These are phyloP conservation scores for Cladophialophora immunda DNA, from an alignment of 2,329 filamentous ascomycete genomes.

Conservation along the genomic window DNA sequence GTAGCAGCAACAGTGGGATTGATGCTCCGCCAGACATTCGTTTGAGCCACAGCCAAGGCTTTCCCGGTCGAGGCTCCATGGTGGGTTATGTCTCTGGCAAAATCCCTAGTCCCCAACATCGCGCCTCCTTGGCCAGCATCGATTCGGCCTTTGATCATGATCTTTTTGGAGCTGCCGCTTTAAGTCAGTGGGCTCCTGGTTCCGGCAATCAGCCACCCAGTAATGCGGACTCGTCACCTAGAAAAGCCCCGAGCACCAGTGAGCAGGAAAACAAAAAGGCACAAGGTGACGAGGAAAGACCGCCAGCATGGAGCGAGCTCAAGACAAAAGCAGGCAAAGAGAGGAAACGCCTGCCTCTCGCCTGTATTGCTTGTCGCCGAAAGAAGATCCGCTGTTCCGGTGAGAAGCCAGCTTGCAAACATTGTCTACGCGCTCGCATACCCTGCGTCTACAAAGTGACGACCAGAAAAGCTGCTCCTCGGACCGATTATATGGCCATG, in stretches of 20 bases:
- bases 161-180: constrained; percentile 32
- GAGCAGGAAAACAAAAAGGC: constrained; percentile 32
- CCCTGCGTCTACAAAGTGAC: constrained; percentile 98
- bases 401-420: constrained; percentile 96
- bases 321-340: constrained; percentile 96
- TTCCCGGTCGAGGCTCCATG: constrained; percentile 31
- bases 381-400: constrained; percentile 99
- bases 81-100: constrained; percentile 25
- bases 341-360: constrained; percentile 87
- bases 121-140: constrained; percentile 38
- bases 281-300: constrained; percentile 65
- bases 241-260: constrained; percentile 25
- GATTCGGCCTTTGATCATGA: constrained; percentile 38
- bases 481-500: constrained; percentile 99
- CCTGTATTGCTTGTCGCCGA: constrained; percentile 92
- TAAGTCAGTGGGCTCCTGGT: constrained; percentile 37
- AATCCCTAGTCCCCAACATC: constrained; percentile 37
- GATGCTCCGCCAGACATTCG: constrained; percentile 38
- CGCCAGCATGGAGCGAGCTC: constrained; percentile 79
- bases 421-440: constrained; percentile 89
- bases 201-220: constrained; percentile 33
- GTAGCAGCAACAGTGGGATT: constrained; percentile 38
- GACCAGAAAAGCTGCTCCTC: constrained; percentile 88
- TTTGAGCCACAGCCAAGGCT: constrained; percentile 30
- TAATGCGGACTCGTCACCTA: constrained; percentile 34